Evolutionary conservation across 345 rosid species (phyloP).

Genomic region (Xanthoceras sorbifolium): DNA sequence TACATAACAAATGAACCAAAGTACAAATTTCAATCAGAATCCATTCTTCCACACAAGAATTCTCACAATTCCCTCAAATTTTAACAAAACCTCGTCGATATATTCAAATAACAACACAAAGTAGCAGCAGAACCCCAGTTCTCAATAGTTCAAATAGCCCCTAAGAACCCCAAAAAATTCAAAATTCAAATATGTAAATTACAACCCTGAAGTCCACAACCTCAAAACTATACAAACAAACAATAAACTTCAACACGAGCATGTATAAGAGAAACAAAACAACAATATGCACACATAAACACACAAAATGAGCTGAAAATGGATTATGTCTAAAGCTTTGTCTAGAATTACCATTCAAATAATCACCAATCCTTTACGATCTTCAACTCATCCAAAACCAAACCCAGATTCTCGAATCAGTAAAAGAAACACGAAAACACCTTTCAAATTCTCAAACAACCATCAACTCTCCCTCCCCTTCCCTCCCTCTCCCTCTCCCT

Average conservation of each 20-base stretch:
- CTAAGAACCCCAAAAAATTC: not conserved
- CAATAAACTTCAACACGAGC: not conserved
- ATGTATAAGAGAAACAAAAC: slow-evolving; percentile 12
- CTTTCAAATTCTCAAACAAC: slow-evolving; percentile 10
- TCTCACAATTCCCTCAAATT: not conserved
- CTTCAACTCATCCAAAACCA: slow-evolving; percentile 33
- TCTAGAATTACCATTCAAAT: slow-evolving; percentile 34
- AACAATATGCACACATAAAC: not conserved
- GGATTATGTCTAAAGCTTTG: not conserved
- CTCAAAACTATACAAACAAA: slow-evolving; percentile 5
- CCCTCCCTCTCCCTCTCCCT: slow-evolving; percentile 13
- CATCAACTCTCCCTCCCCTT: not conserved
- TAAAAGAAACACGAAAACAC: not conserved
- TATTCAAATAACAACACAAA: not conserved
- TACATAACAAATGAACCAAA: not conserved
- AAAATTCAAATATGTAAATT: not conserved
- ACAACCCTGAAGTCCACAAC: not conserved
- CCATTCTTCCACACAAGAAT: not conserved
- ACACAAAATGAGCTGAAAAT: not conserved
- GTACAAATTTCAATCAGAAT: not conserved
- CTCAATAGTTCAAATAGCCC: not conserved
- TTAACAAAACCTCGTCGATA: not conserved
- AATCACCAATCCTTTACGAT: slow-evolving; percentile 21
- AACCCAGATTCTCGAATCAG: slow-evolving; percentile 11
- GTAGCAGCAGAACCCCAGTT: not conserved